Base-by-base conservation (phyloP, 495 filamentous ascomycete genomes). In the Hyaloscypha hepaticicola region DNA sequence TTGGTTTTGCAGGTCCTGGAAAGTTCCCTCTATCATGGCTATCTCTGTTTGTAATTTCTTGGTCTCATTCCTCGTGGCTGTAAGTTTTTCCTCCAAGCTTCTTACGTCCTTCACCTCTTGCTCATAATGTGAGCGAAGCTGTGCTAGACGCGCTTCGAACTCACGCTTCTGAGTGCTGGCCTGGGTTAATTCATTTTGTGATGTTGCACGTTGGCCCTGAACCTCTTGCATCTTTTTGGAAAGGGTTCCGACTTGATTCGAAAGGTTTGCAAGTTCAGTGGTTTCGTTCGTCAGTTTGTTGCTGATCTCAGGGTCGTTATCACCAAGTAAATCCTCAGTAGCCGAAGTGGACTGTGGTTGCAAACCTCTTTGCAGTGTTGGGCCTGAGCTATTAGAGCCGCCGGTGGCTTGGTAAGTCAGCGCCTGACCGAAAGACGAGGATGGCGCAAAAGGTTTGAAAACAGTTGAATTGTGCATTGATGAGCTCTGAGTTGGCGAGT, bases 211-310 rank as follows among this genome's bases (percentile, higher is more conserved):
- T 76, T 96, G 93, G 41, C 79, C 84, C 71, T 96, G 93, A 5
- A 96, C 87, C 64, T 91, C 91, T 73, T 95, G 90, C 84, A 96
- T 96, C 79, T 99, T 92, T 74, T 90, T 95, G 1, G 92, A 87
- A 61, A 99, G 76, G 7, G 87, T 91, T 6, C 92, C 88, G 62
- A 99, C 90, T 74, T 98, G 94, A 74, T 96, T 98, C 6, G 93
- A 97, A 60, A 99, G 77, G 71, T 99, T 99, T 29, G 93, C 95
- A n/a, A 98, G 81, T 71, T 99, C 95, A 1, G 89, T 88, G 5
- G 92, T 95, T 74, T 99, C 95, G 63, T 86, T 87, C 0, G 87
- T 93, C 53, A 98, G 77, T 71, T 89, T 94, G 73, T 90, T 96
- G 72, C 86, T 92, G 55, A 93, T 84, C 73, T 97, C 93, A 3